phyloP scores from a whole-genome alignment of 768 basidiomycete genomes.

The Boletus vermiculosoides region DNA sequence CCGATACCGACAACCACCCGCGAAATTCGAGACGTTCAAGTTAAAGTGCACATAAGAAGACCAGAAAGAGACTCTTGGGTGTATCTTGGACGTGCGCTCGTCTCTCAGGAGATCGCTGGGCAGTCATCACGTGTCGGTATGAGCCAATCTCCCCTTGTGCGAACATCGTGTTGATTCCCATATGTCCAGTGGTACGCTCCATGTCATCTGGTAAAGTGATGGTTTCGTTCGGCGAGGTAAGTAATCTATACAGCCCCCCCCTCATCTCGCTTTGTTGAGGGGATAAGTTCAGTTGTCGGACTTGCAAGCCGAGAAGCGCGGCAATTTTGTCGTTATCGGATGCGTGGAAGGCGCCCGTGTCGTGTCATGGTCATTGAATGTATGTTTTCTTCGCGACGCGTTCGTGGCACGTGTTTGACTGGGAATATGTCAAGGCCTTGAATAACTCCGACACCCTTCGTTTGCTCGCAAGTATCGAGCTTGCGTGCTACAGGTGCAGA shows the following conservation, averaged over 20 bases:
- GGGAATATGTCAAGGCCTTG: conserved; percentile 51
- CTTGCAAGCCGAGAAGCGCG: conserved; percentile 82
- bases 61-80: conserved; percentile 80
- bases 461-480: conserved; percentile 78
- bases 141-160: conserved; percentile 27
- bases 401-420: conserved; percentile 11
- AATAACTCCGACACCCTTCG: conserved; percentile 83
- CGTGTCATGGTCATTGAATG: conserved; percentile 84
- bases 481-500: conserved; percentile 78
- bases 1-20: conserved; percentile 34
- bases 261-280: background rate
- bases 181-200: conserved; percentile 38
- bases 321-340: conserved; percentile 83
- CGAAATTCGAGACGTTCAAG: conserved; percentile 76
- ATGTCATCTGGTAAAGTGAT: conserved; percentile 66
- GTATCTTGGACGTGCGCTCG: conserved; percentile 75
- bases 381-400: conserved; percentile 34
- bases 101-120: conserved; percentile 70
- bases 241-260: conserved; percentile 16
- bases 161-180: conserved; percentile 7
- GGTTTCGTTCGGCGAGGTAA: conserved; percentile 68
- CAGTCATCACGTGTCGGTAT: conserved; percentile 80
- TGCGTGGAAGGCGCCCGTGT: conserved; percentile 73
- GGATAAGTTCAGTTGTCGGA: conserved; percentile 50
- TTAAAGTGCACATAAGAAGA: conserved; percentile 80